Evolutionary conservation across 768 basidiomycete species (phyloP), one percentile per base, ranked within the genome.

Genomic region (Pisolithus orientalis): DNA sequence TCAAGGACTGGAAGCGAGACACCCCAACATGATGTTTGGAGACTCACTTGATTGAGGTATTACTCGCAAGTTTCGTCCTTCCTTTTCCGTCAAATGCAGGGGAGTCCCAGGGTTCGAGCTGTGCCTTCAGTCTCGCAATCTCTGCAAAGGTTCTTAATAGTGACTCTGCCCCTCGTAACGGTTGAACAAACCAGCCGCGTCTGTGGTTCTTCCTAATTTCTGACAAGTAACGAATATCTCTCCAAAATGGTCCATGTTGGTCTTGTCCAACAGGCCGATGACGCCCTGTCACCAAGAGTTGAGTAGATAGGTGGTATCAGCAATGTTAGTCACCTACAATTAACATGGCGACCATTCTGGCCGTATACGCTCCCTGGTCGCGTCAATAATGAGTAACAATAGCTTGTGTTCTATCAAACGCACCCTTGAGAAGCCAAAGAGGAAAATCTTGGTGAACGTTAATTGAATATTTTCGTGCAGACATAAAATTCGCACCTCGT

Each of bases 371-470:
- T 5, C 86, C 87, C 85, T 86, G 51, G 34, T 43, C 10, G 25
- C 6, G 44, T 61, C 32, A 65, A 54, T 44, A 44, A 24, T 27
- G 17, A 16, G 16, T 28, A 31, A 21, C 9, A 42, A 21, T 6
- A n/a, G 16, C 32, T 34, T 13, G 25, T 21, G 9, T 25, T 10
- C 27, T 14, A 34, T 34, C 34, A 34, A 44, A 43, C 76, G 54
- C 62, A 84, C 84, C 62, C 86, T 73, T 14, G 85, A 87, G 65
- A 88, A 88, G 6, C 87, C 87, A 65, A 89, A 89, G 28, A 87
- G 73, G 64, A 84, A 88, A 13, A 89, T 82, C 86, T 88, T 51
- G 6, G 7, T 10, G 34, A 28, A 53, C n/a, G 53, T 62, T 27
- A 59, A 52, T 17, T 38, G 34, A 28, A 8, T 39, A 4, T 40